Base-by-base conservation (phyloP, 2,329 filamentous ascomycete species). In the Intubia oerlemansii region DNA sequence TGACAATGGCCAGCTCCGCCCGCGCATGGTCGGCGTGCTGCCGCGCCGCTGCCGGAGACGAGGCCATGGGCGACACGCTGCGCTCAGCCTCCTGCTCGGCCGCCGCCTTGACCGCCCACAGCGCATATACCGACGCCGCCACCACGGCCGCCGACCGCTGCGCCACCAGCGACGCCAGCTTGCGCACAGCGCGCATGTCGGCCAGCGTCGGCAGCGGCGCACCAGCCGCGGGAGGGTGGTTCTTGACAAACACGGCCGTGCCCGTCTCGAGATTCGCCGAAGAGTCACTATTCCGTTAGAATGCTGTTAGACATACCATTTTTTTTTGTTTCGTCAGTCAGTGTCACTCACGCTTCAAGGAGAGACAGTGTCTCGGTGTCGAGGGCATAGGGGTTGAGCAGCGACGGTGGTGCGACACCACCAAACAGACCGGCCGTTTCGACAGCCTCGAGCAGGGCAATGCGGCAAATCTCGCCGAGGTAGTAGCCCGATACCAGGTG, bases 401-500 rank as follows among this genome's bases (percentile, higher is more conserved):
- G 44, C 2, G 58, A 65, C 3, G 56, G 45, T 9, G 69, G 67
- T 8, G 71, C 45, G 5, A 62, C 43, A 8, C 67, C 66, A 2
- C 62, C 64, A 26, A 73, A 54, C 1, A 70, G 38, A 0, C 58
- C 63, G 0, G 59, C 54, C 0, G 52, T 55, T 32, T 57, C 48
- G 27, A 73, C 57, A 0, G 66, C 67, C 35, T 75, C 69, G 14
- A 70, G 36, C 24, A 73, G 48, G 0, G 59, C 56, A 10, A 67
- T 45, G 12, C 71, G 56, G 38, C 57, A 64, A 26, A 76, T 59
- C 45, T 77, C 71, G 27, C 71, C 71, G 3, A 77, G 48, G 41
- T 77, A 76, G 40, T 62, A 66, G 20, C 71, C 71, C 38, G 66
- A 66, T 24, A 73, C 61, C 36, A 74, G 51, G 36, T 69, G 56